Evolutionary conservation across 257 asterid species (phyloP).

Genomic region (Solanum microdontum): DNA sequence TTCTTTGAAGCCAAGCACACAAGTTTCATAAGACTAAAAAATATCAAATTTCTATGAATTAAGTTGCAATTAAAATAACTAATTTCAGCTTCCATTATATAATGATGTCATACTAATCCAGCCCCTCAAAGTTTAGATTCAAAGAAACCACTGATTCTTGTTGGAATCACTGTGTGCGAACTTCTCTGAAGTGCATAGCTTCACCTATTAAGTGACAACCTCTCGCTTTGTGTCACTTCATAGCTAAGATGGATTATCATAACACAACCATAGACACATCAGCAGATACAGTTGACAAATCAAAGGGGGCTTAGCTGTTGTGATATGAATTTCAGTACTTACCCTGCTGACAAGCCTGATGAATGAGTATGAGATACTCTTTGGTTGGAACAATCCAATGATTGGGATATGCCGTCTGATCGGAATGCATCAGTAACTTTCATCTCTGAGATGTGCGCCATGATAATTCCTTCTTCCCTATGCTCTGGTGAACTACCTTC

Average conservation of each 20-base stretch:
- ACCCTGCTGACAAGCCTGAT: constrained; percentile 27
- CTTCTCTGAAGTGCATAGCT: background rate
- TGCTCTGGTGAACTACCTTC: constrained; percentile 11
- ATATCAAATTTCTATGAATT: background rate
- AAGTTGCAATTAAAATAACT: background rate
- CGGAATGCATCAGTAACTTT: constrained; percentile 22
- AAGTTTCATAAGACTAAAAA: background rate
- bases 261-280: background rate
- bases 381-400: background rate
- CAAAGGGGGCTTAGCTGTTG: background rate
- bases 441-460: constrained; percentile 14
- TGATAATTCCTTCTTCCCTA: constrained; percentile 14
- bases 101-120: background rate
- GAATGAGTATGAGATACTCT: constrained; percentile 1
- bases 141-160: background rate
- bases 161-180: background rate
- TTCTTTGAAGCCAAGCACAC: background rate
- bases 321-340: background rate
- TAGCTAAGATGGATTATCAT: background rate
- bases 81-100: background rate
- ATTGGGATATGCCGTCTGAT: constrained; percentile 1
- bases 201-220: background rate
- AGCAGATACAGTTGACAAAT: background rate
- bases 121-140: background rate
- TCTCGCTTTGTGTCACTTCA: background rate